Evolutionary conservation across 306 rosid genomes (phyloP).

Genomic region (Cicer chorassanicum): DNA sequence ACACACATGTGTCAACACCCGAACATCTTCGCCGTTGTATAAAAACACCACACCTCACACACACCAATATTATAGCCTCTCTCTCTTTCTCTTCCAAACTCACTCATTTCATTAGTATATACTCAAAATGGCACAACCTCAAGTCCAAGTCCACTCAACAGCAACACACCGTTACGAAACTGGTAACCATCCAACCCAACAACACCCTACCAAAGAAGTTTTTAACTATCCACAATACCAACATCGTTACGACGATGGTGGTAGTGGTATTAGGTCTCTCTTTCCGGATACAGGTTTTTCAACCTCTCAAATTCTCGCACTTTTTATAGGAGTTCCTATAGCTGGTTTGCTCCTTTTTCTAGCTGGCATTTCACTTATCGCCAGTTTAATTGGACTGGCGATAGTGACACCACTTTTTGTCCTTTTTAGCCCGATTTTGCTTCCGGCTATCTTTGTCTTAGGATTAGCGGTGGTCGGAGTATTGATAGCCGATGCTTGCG

Average conservation of each 20-base stretch:
- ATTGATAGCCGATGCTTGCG: slow-evolving; percentile 61
- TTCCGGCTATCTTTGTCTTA: slow-evolving; percentile 61
- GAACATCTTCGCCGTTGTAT: slow-evolving; percentile 45
- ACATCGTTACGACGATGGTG: not conserved
- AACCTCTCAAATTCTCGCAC: slow-evolving; percentile 49
- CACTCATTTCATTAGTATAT: not conserved
- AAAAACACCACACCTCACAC: slow-evolving; percentile 23
- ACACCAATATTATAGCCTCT: not conserved
- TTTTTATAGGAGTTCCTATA: slow-evolving; percentile 53
- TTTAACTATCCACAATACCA: not conserved
- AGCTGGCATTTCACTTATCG: slow-evolving; percentile 59
- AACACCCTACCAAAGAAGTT: not conserved
- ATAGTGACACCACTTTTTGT: slow-evolving; percentile 63
- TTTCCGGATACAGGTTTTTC: slow-evolving; percentile 48
- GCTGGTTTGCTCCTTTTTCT: slow-evolving; percentile 65
- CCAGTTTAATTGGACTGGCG: slow-evolving; percentile 59
- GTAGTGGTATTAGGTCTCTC: slow-evolving; percentile 11
- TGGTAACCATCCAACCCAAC: not conserved
- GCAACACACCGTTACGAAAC: slow-evolving; percentile 40
- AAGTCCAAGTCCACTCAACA: slow-evolving; percentile 67
- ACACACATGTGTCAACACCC: slow-evolving; percentile 63
- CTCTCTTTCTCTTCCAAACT: not conserved
- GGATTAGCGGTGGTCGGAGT: slow-evolving; percentile 61
- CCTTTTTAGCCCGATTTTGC: slow-evolving; percentile 76
- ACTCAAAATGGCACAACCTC: slow-evolving; percentile 63